Evolutionary conservation across 805 yeast species (phyloP), one percentile per base, ranked within the genome.

Genomic region (Teunomyces kruisii): DNA sequence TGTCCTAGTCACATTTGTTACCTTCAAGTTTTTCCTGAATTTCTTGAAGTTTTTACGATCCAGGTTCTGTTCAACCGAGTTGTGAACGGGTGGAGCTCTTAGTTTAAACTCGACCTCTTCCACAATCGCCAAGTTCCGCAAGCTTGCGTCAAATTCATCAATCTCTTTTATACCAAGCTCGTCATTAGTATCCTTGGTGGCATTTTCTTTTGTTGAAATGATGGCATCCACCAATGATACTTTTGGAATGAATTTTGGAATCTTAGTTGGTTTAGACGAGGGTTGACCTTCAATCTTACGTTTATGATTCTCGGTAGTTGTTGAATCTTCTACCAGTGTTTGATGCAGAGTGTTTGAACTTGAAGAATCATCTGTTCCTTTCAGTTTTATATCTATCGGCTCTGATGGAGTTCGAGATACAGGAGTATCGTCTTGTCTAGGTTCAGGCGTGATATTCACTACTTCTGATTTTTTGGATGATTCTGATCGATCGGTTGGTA

Each of bases 31-130:
- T 46, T 67, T 68, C 26, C 46, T 52, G 55, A 74, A 74, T 4
- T 48, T 58, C 43, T 74, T 74, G 48, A 66, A 73, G 48, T 73
- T 72, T 46, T 64, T 70, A 9, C 75, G 49, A 1, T 57, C 60
- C 15, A 51, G 43, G 67, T 70, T 62, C 13, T 50, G 52, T 31
- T 48, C 45, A 17, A 44, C 35, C 17, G 32, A 26, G 9, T 32
- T 30, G 2, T 39, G n/a, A 5, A 29, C n/a, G 19, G 49, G 39
- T 13, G 36, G 17, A 13, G 15, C 31, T 32, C 68, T 39, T 9
- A 53, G 24, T 9, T 41, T 39, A 2, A 68, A 47, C 2, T 61
- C 55, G 5, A 51, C 45, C 1, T 54, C 49, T 42, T 68, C 75
- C 2, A 72, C 69, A 13, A 72, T 59, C 0, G 70, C 68, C 14